A percentile compares a stretch with the other conserved stretches of the same genome.
Conservation (phyloP, 306 rosid genomes). For the Castanea crenata region DNA sequence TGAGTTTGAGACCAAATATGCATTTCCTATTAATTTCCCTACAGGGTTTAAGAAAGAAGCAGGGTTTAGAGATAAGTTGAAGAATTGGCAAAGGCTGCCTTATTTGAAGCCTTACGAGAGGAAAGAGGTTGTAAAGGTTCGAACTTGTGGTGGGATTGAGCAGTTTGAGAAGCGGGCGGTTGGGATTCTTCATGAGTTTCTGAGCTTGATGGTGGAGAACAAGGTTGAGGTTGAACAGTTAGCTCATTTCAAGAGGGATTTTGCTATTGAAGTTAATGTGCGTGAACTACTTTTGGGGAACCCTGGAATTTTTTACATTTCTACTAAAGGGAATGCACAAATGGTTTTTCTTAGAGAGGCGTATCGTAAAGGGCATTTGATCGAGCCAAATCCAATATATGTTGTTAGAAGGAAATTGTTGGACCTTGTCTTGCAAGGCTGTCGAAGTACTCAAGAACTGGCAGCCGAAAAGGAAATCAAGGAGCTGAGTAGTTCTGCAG, state of each 20-base stretch:
- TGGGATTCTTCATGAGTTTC: constrained; percentile 72
- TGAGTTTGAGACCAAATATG: constrained; percentile 64
- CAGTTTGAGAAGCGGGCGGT: constrained; percentile 72
- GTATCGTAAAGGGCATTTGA: constrained; percentile 48
- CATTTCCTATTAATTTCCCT: constrained; percentile 67
- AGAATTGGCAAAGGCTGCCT: constrained; percentile 82
- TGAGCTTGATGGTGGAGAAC: constrained; percentile 83
- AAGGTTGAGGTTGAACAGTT: constrained; percentile 77
- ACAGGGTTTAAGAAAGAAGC: constrained; percentile 56
- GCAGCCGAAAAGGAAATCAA: constrained; percentile 21
- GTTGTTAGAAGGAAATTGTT: constrained; percentile 52
- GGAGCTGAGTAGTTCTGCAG: constrained; percentile 20
- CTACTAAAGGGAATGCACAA: constrained; percentile 57
- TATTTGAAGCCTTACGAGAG: constrained; percentile 67
- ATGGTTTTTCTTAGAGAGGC: constrained; percentile 76
- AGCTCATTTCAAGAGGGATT: constrained; percentile 64
- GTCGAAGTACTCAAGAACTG: constrained; percentile 45
- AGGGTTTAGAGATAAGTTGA: constrained; percentile 67
- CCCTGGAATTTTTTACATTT: constrained; percentile 77
- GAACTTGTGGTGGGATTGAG: constrained; percentile 51
- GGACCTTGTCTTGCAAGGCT: constrained; percentile 58
- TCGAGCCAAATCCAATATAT: constrained; percentile 53
- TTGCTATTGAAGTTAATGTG: constrained; percentile 55
- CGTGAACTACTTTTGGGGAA: constrained; percentile 58
- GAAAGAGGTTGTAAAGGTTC: constrained; percentile 37